phyloP scores from a whole-genome alignment of 2,329 filamentous ascomycete species.

The Teratosphaeria pseudoeucalypti region DNA sequence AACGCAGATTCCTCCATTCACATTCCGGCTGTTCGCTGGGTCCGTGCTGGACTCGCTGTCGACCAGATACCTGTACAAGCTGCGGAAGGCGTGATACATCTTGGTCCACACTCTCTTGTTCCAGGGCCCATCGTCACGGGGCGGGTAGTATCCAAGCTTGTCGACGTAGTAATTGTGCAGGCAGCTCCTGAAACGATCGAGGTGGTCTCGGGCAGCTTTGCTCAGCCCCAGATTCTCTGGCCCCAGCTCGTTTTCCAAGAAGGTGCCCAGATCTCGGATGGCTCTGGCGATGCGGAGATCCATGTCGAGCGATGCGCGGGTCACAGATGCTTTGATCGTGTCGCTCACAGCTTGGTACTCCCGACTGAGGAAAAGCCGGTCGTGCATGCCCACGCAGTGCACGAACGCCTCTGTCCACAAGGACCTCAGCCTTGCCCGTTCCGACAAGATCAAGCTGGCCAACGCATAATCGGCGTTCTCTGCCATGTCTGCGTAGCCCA shows the following conservation, averaged over 20 bases:
- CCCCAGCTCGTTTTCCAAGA: constrained; percentile 62
- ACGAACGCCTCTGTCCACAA: constrained; percentile 64
- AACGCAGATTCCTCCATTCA: constrained; percentile 59
- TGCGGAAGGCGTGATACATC: constrained; percentile 61
- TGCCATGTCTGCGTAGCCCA: constrained; percentile 59
- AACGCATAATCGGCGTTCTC: constrained; percentile 58
- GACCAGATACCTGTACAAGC: constrained; percentile 60
- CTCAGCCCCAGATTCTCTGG: constrained; percentile 56
- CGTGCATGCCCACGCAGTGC: constrained; percentile 70
- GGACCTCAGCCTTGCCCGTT: constrained; percentile 52
- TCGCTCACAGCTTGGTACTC: constrained; percentile 50
- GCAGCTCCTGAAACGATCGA: constrained; percentile 63
- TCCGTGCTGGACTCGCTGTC: constrained; percentile 42
- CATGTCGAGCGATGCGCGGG: constrained; percentile 53
- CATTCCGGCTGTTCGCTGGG: constrained; percentile 19
- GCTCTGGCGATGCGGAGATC: constrained; percentile 51
- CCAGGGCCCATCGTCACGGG: constrained; percentile 42
- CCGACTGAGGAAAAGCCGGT: constrained; percentile 43
- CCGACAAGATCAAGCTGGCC: constrained; percentile 57
- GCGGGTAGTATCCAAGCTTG: constrained; percentile 64
- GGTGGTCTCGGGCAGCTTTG: constrained; percentile 50
- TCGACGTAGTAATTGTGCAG: constrained; percentile 55
- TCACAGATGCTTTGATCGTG: constrained; percentile 54
- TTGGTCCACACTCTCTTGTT: constrained; percentile 47
- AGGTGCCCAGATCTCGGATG: constrained; percentile 49